These are phyloP conservation scores for Cryptococcus sp. DNA, from an alignment of 1,284 basidiomycete genomes.

Conservation along the genomic window DNA sequence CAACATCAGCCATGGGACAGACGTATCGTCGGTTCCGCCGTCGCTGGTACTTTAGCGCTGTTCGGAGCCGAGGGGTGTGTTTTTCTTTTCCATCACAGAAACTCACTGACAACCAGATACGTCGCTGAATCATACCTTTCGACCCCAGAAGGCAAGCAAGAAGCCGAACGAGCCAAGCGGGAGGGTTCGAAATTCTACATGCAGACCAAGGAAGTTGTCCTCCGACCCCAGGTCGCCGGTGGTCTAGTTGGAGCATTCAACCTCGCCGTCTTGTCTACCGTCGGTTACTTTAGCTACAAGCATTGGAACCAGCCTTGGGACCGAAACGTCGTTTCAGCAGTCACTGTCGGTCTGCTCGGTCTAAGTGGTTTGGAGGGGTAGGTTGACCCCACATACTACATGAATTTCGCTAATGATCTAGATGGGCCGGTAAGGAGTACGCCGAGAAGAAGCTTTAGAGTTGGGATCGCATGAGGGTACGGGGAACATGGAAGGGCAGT, in stretches of 20 bases:
- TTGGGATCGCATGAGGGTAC: not conserved
- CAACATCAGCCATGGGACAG: slow-evolving; percentile 61
- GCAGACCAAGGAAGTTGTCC: slow-evolving; percentile 58
- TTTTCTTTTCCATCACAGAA: not conserved
- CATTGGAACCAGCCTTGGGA: slow-evolving; percentile 74
- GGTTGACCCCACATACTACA: slow-evolving; percentile 37
- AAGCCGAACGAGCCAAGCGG: slow-evolving; percentile 57
- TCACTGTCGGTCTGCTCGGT: slow-evolving; percentile 61
- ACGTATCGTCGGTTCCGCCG: slow-evolving; percentile 55
- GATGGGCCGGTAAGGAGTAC: slow-evolving; percentile 38
- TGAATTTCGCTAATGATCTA: slow-evolving; percentile 10
- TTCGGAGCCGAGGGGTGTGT: slow-evolving; percentile 57
- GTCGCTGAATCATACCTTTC: slow-evolving; percentile 60
- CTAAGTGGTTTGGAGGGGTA: slow-evolving; percentile 69
- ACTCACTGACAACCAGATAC: slow-evolving; percentile 46
- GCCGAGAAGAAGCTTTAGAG: slow-evolving; percentile 33
- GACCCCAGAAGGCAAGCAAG: slow-evolving; percentile 58
- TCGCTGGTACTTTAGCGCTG: slow-evolving; percentile 57
- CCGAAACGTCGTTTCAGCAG: slow-evolving; percentile 59
- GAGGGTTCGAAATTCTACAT: slow-evolving; percentile 62
- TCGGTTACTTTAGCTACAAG: slow-evolving; percentile 65
- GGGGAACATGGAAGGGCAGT: not conserved
- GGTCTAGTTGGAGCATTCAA: slow-evolving; percentile 69
- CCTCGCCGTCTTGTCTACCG: slow-evolving; percentile 60
- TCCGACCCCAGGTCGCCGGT: slow-evolving; percentile 65